A percentile compares a stretch with the other conserved stretches of the same genome.
Conservation (phyloP, 1,139 yeast genomes). For the Geotrichum restrictum region DNA sequence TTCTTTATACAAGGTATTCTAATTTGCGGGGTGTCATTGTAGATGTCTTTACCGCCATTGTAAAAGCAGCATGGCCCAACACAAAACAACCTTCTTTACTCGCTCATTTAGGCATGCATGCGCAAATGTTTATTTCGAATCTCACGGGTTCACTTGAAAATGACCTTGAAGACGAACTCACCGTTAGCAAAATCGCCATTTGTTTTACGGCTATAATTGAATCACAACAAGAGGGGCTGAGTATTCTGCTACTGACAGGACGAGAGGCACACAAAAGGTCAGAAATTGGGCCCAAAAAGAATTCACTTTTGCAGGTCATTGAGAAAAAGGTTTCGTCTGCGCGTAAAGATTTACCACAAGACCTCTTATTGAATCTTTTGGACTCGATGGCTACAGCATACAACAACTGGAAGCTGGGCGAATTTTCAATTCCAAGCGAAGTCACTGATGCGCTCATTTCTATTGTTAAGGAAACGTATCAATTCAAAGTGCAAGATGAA, state of each 20-base stretch:
- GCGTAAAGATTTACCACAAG: conserved; percentile 4
- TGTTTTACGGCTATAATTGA: conserved; percentile 74
- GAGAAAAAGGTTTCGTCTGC: conserved; percentile 48
- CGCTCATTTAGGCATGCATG: conserved; percentile 70
- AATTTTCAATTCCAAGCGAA: conserved; percentile 12
- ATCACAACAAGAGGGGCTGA: conserved; percentile 80
- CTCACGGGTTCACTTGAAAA: conserved; percentile 59
- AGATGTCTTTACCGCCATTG: conserved; percentile 57
- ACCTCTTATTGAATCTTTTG: conserved; percentile 24
- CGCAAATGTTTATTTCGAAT: conserved; percentile 57
- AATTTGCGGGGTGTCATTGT: conserved; percentile 52
- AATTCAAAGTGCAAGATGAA: background rate
- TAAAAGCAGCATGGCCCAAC: conserved; percentile 57
- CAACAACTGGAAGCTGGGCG: conserved; percentile 28
- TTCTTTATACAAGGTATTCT: conserved; percentile 52
- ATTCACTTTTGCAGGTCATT: conserved; percentile 52
- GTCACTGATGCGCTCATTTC: conserved; percentile 14
- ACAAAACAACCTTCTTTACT: conserved; percentile 66
- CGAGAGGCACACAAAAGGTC: conserved; percentile 46
- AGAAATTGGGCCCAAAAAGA: conserved; percentile 28
- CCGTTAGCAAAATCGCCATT: conserved; percentile 48
- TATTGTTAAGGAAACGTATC: conserved; percentile 9
- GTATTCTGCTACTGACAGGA: conserved; percentile 74
- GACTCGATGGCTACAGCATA: conserved; percentile 37
- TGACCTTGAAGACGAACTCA: conserved; percentile 52